A percentile compares a stretch with the other conserved stretches of the same genome.
These are phyloP conservation scores for Margaritispora aquatica DNA, from an alignment of 495 filamentous ascomycete genomes.

Conservation along the genomic window DNA sequence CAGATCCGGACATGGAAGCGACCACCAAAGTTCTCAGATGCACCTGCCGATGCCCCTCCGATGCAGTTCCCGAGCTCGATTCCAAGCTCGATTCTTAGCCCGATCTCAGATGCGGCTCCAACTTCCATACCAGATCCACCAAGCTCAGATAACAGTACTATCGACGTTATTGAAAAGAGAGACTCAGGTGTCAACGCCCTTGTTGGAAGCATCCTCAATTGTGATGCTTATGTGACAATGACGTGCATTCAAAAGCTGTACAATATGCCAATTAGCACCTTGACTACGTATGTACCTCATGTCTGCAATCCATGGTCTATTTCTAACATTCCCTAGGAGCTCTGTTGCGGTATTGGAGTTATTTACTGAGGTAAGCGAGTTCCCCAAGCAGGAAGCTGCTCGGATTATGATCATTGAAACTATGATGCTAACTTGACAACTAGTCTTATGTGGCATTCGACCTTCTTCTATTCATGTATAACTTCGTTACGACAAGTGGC, in stretches of 20 bases:
- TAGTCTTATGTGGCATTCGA: neutral
- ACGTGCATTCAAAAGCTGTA: conserved; percentile 29
- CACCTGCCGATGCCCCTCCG: neutral
- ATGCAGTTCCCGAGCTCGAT: neutral
- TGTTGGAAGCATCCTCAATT: conserved; percentile 6
- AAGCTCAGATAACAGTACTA: no score
- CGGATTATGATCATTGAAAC: neutral
- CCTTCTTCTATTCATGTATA: neutral
- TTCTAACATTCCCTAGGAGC: neutral
- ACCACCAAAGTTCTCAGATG: neutral
- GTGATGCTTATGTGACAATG: conserved; percentile 25
- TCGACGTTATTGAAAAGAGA: no score
- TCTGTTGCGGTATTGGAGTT: neutral
- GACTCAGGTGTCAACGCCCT: neutral
- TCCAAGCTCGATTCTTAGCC: no score
- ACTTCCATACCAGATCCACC: no score
- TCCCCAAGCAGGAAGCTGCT: neutral
- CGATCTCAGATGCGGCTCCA: no score
- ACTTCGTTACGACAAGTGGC: neutral
- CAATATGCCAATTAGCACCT: conserved; percentile 10
- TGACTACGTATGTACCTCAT: neutral
- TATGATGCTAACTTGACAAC: neutral
- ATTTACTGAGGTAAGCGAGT: neutral
- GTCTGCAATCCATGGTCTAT: neutral
- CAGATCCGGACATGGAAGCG: neutral